Percentiles rank a stretch among this genome's conserved stretches.
Evolutionary conservation across 1,284 basidiomycete species (phyloP).

Genomic region (Fomitopsis schrenkii): DNA sequence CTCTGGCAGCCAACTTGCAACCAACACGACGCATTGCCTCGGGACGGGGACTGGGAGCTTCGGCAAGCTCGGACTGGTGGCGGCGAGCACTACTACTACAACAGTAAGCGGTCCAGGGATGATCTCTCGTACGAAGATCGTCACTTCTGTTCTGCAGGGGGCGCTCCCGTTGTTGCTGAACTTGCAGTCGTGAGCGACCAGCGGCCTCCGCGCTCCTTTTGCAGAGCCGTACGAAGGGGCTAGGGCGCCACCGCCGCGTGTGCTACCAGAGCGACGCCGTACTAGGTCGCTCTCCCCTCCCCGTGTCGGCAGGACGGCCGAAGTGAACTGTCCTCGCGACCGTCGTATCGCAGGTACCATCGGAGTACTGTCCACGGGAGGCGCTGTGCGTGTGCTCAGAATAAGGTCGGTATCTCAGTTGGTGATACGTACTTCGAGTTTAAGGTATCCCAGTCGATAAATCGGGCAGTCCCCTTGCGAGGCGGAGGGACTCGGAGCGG

Average conservation of each 20-base stretch:
- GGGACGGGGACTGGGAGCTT: constrained; percentile 50
- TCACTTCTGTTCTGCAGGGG: constrained; percentile 51
- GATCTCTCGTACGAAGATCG: constrained; percentile 52
- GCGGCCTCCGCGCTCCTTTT: constrained; percentile 6
- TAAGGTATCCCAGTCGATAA: constrained; percentile 76
- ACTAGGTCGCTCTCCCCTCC: constrained; percentile 21
- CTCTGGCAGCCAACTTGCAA: constrained; percentile 21
- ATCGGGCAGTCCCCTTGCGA: constrained; percentile 59
- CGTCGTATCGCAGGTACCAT: constrained; percentile 93
- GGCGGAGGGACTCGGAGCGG: constrained; percentile 96
- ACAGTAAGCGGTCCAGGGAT: constrained; percentile 30
- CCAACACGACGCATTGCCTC: constrained; percentile 38
- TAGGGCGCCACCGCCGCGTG: constrained; percentile 12
- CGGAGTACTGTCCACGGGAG: constrained; percentile 85
- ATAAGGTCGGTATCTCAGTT: constrained; percentile 3
- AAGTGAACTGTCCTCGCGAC: constrained; percentile 90
- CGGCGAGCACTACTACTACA: constrained; percentile 54
- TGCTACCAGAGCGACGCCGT: constrained; percentile 10
- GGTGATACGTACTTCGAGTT: constrained; percentile 77
- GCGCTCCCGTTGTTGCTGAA: constrained; percentile 17
- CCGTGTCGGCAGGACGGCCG: constrained; percentile 64
- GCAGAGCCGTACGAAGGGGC: constrained; percentile 5
- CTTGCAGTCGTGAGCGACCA: constrained; percentile 7
- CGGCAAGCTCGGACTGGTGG: constrained; percentile 44
- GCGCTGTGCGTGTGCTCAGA: constrained; percentile 46